These are phyloP conservation scores for Pyrenula aspistea DNA, from an alignment of 495 filamentous ascomycete species.

Conservation along the genomic window DNA sequence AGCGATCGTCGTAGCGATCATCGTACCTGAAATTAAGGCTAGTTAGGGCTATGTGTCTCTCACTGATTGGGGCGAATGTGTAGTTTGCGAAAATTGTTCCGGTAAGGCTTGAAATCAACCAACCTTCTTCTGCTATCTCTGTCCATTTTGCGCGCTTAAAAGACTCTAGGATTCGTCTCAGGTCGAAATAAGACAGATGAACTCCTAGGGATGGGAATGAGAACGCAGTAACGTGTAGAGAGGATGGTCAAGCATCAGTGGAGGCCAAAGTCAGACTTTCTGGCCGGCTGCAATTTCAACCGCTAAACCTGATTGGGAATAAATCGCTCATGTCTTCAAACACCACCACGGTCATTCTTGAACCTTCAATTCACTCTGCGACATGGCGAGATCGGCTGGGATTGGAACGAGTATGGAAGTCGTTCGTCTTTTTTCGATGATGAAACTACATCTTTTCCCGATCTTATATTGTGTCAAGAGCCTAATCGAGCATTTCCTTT, in stretches of 20 bases:
- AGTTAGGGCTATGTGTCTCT: background rate
- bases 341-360: background rate
- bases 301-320: background rate
- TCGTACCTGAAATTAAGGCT: constrained; percentile 27
- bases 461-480: background rate
- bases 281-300: background rate
- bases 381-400: background rate
- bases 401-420: background rate
- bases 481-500: background rate
- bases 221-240: no score
- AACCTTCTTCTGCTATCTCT: constrained; percentile 39
- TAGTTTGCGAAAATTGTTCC: background rate
- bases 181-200: no score
- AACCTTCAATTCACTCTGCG: background rate
- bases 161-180: no score
- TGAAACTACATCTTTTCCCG: background rate
- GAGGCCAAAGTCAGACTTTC: background rate
- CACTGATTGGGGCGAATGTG: constrained; percentile 1
- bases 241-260: no score
- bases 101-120: background rate
- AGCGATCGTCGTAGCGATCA: constrained; percentile 17
- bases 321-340: no score
- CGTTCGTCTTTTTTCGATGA: background rate
- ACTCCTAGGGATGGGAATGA: no score
- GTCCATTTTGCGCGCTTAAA: constrained; percentile 30